Evolutionary conservation across 345 rosid species (phyloP), one percentile per base, ranked within the genome.

Genomic region (Eucalyptus globulus): DNA sequence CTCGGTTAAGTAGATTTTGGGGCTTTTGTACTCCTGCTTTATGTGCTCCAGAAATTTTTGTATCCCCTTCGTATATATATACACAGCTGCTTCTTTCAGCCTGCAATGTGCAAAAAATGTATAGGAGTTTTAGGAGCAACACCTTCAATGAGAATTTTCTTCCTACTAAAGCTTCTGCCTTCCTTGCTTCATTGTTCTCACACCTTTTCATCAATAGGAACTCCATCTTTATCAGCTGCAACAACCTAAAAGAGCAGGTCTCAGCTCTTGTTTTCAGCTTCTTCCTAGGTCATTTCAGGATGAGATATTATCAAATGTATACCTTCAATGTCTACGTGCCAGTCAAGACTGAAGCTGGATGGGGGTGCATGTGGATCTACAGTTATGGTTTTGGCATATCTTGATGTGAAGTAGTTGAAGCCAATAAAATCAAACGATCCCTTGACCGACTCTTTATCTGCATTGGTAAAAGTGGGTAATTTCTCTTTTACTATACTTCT

Each of bases 381-480:
- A 89, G 44, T 37, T 91, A 91, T 0, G 92, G 92, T 50, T 87
- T 89, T 7, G 91, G 54, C 76, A 19, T 62, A 27, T 91, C 88
- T 2, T 95, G 94, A 53, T 93, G 96, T 93, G 58, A 94, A 94
- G 37, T 94, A 96, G 80, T 94, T 94, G 89, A 94, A 89, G n/a
- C 94, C 95, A 31, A 94, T 43, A 67, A 89, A 91, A 89, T 94
- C 93, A 7, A 91, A 53, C 1, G 94, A 93, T 26, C 95, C 95
- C 72, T 94, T 94, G 87, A 95, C 95, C 87, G 94, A 89, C 89
- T 90, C 87, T 24, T 89, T 89, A 86, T 95, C 93, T 49, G 87
- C 89, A 7, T 69, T n/a, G 2, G 92, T 91, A 86, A 96, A 95
- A 86, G 93, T 91, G 17, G 97, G 98, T 45, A 96, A 89, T 85